Conservation (phyloP, 768 basidiomycete species). For the Suillus tomentosus region DNA sequence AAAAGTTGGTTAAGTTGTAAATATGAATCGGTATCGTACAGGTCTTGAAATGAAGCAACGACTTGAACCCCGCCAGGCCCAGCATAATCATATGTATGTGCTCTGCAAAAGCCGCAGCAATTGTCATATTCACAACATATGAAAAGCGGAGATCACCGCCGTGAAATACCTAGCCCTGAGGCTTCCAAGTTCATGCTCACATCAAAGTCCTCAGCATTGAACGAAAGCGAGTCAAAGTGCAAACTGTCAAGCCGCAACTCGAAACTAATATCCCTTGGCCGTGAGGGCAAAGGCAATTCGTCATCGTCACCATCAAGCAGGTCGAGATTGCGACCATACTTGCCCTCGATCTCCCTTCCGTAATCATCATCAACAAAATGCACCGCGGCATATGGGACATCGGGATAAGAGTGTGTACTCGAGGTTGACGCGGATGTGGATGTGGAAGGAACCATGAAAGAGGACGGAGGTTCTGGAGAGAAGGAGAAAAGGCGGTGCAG, state of each 20-base stretch:
- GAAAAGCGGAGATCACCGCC: neutral
- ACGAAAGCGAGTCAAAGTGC: constrained; percentile 71
- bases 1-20: neutral
- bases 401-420: constrained; percentile 14
- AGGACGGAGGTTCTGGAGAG: constrained; percentile 16
- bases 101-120: neutral
- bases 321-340: constrained; percentile 11
- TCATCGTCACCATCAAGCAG: constrained; percentile 10
- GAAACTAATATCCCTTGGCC: constrained; percentile 45
- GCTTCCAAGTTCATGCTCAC: constrained; percentile 23
- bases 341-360: constrained; percentile 21
- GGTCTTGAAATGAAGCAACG: constrained; percentile 1
- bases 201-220: constrained; percentile 60
- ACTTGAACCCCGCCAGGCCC: neutral
- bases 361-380: constrained; percentile 23
- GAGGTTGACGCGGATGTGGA: constrained; percentile 20
- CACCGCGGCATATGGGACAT: constrained; percentile 20
- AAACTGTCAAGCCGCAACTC: constrained; percentile 74
- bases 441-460: constrained; percentile 11
- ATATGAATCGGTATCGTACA: constrained; percentile 1
- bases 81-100: neutral
- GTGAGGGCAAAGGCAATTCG: constrained; percentile 13
- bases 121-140: constrained; percentile 1
- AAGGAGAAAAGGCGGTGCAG: constrained; percentile 37
- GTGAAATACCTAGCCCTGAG: neutral